Evolutionary conservation across 2,329 filamentous ascomycete species (phyloP), one percentile per base, ranked within the genome.

Genomic region (Penicillium sp.): DNA sequence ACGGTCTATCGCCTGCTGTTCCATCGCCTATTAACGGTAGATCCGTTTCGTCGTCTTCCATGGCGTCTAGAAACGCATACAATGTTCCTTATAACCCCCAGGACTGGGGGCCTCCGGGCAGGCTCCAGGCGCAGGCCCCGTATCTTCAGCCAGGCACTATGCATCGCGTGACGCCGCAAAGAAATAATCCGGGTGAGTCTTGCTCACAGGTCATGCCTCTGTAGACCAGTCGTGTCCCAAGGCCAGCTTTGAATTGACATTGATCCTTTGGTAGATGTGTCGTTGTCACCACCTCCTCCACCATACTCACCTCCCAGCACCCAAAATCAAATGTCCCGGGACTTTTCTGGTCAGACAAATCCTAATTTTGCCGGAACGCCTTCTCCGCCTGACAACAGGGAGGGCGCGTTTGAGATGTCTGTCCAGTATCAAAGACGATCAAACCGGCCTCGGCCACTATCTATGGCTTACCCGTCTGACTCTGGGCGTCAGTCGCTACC

Each of bases 61-160:
- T 79, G 77, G 69, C 75, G n/a, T 71, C 73, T 45, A 75, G 79
- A 61, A 70, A 75, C 45, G 66, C 68, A 31, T 80, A 78, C 61
- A 79, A 68, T 65, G 72, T 75, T 25, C 73, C 77, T 9, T 81
- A 81, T 60, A 79, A 81, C 61, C 79, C 79, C 36, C 77, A 78
- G 59, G 76, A 81, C 70, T 81, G 79, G 79, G 77, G 74, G 1
- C 74, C 75, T 21, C 72, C 77, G 43, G 70, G 70, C 19, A 68
- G 67, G 55, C 58, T 55, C 21, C 64, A 70, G 41, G 66, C 66
- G 33, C 68, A 71, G 50, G 55, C 67, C 42, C 51, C 65, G 35
- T 72, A 72, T 68, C 50, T 66, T 13, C 71, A 69, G 49, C 54
- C 63, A 36, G 69, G 64, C 48, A 68, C 62, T 59, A 67, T 70